Evolutionary conservation across 2,329 filamentous ascomycete species (phyloP).

Genomic region (Gremmenia infestans): DNA sequence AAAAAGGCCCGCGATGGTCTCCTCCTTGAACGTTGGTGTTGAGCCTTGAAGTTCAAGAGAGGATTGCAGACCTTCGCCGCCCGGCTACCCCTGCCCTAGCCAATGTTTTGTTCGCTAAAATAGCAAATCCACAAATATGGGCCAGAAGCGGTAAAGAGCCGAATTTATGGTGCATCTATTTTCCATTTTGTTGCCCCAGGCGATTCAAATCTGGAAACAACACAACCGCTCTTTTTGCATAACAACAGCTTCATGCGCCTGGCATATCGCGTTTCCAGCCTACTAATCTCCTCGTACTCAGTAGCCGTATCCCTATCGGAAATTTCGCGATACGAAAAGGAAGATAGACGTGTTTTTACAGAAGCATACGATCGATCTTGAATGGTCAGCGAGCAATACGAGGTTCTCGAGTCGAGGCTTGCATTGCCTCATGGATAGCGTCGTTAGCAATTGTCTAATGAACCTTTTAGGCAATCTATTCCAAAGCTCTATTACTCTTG

Average conservation of each 20-base stretch:
- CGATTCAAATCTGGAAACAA: not conserved
- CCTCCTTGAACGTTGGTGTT: not conserved
- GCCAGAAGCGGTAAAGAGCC: not conserved
- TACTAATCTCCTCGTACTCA: too few relatives aligned
- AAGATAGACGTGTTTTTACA: too few relatives aligned
- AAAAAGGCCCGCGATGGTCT: not conserved
- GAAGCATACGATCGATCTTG: too few relatives aligned
- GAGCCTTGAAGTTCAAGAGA: not conserved
- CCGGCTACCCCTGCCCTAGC: not conserved
- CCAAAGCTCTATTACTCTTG: not conserved
- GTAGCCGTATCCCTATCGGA: too few relatives aligned
- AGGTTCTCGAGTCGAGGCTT: constrained; percentile 9
- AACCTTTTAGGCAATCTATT: not conserved
- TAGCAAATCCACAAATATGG: not conserved
- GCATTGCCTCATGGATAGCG: constrained; percentile 15
- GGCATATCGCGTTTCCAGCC: too few relatives aligned
- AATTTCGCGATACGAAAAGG: too few relatives aligned
- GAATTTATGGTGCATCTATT: not conserved
- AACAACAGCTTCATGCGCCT: too few relatives aligned
- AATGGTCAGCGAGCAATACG: constrained; percentile 10
- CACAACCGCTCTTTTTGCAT: too few relatives aligned
- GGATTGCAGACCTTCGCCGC: not conserved
- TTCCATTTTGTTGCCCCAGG: not conserved
- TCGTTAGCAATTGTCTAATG: not conserved
- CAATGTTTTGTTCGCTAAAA: not conserved